Evolutionary conservation across 169 alveolate species (phyloP).

Genomic region (Cryptosporidium viatorum): DNA sequence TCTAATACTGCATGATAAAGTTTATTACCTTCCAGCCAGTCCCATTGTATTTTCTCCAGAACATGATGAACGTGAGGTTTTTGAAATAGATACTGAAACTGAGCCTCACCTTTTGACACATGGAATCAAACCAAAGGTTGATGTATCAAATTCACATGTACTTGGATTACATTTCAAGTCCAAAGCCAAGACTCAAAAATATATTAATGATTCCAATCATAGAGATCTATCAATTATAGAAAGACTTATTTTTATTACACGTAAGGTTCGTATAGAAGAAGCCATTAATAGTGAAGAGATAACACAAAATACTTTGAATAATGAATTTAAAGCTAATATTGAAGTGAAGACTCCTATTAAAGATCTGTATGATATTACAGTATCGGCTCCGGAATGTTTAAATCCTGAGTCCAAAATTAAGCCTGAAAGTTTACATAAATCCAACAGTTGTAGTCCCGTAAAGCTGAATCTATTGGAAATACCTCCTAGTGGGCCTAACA

Average conservation of each 20-base stretch:
- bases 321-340: neutral
- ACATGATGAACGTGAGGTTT: neutral
- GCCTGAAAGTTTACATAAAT: neutral
- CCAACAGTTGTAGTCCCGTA: slow-evolving; percentile 3
- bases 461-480: neutral
- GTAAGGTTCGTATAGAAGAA: neutral
- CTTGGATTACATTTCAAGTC: neutral
- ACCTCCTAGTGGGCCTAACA: neutral
- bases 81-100: neutral
- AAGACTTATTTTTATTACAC: slow-evolving; percentile 4
- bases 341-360: neutral
- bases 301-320: neutral
- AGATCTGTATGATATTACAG: neutral
- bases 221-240: slow-evolving; percentile 52
- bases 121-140: neutral
- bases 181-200: neutral
- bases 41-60: slow-evolving; percentile 33
- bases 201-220: neutral
- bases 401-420: neutral
- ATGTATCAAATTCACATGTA: neutral
- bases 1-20: slow-evolving; percentile 69
- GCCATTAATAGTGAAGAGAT: neutral
- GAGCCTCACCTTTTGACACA: neutral
- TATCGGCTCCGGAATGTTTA: neutral
- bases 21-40: slow-evolving; percentile 47